Base-by-base conservation (phyloP, 2,329 filamentous ascomycete genomes). In the Orbilia javanica region DNA sequence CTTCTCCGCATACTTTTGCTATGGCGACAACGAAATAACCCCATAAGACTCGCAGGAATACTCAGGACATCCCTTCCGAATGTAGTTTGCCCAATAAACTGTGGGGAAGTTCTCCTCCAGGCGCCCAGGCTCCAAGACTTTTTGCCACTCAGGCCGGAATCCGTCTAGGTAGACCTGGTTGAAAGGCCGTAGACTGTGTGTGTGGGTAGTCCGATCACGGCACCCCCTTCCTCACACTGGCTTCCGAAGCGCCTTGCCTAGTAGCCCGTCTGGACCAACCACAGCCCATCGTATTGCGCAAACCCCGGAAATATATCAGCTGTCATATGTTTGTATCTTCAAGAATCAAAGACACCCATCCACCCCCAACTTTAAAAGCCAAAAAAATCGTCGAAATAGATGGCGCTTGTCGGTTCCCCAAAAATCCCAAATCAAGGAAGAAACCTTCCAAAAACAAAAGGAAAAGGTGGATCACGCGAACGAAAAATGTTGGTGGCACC, bases 381-480 rank as follows among this genome's bases (percentile, higher is more conserved):
- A 27, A 52, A 42, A 62, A 65, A 25, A 65, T 25, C n/a, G 65
- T 70, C 65, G 55, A 69, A 53, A 53, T 55, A 65, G 31, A 55
- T 25, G 44, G 31, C 18, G 29, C n/a, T 39, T 10, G 10, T 60
- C 31, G 34, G n/a, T 22, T 18, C n/a, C 34, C 31, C 53, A 69
- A 44, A 20, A 44, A 44, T 34, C 2, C 18, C 6, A 20, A 69
- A 55, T 46, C 50, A 57, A 55, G 48, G 34, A 67, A 67, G 18
- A 18, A 31, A 42, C 10, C 27, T 15, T 42, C 27, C 11, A 53
- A 27, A 29, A 39, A 52, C 25, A 25, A 60, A 42, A 53, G 31
- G 44, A 48, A 25, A 34, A 67, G 60, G 74, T 78, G 74, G 74
- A 78, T 78, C 74, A 78, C 74, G 74, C 67, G 74, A 78, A 78